A percentile compares a stretch with the other conserved stretches of the same genome.
Evolutionary conservation across 768 basidiomycete genomes (phyloP).

Genomic region (Termitomyces sp.): DNA sequence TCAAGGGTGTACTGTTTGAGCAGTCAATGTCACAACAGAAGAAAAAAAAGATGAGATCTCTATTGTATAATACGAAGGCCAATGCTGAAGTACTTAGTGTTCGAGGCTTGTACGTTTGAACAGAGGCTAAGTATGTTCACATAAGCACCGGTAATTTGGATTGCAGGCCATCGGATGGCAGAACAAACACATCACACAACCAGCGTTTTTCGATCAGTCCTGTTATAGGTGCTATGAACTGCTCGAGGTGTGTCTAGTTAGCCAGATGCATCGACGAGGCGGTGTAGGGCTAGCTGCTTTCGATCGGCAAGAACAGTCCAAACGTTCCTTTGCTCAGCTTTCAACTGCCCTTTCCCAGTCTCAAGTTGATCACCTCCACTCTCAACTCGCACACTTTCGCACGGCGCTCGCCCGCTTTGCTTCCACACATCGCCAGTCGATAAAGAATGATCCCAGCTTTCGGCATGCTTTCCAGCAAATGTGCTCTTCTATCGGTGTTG

Average conservation of each 20-base stretch:
- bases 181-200: not conserved
- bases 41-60: no score
- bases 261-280: constrained; percentile 60
- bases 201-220: no score
- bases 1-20: not conserved
- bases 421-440: constrained; percentile 74
- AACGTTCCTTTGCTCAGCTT: constrained; percentile 75
- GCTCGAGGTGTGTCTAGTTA: not conserved
- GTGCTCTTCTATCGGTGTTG: constrained; percentile 93
- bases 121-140: no score
- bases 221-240: not conserved
- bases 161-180: not conserved
- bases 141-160: not conserved
- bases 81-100: no score
- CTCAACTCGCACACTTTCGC: constrained; percentile 82
- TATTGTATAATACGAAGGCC: no score
- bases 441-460: constrained; percentile 79
- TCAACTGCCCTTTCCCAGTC: constrained; percentile 71
- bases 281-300: constrained; percentile 89
- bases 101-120: no score
- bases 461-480: constrained; percentile 92
- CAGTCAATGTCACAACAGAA: not conserved
- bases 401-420: constrained; percentile 77
- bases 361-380: constrained; percentile 74
- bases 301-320: constrained; percentile 78